phyloP scores from a whole-genome alignment of 2,329 filamentous ascomycete genomes.

The Pseudocercospora macadamiae region DNA sequence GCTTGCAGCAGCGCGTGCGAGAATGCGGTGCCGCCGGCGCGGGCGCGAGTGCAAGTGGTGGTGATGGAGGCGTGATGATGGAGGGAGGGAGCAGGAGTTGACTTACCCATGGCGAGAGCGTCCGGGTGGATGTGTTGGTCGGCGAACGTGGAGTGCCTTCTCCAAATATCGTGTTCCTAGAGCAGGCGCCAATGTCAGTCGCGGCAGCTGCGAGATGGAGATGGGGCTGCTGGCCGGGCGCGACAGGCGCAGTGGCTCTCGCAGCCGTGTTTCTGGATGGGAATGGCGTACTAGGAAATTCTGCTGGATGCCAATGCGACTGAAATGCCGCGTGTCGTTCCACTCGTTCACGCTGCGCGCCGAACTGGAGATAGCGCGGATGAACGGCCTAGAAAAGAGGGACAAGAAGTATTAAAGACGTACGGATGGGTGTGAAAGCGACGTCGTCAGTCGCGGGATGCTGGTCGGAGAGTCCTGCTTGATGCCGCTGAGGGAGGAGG shows the following conservation, averaged over 20 bases:
- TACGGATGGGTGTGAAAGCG: conserved; percentile 7
- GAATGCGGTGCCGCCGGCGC: conserved; percentile 20
- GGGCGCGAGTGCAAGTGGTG: conserved; percentile 22
- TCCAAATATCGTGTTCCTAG: conserved; percentile 25
- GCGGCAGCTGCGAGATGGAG: conserved; percentile 10
- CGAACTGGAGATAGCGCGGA: conserved; percentile 8
- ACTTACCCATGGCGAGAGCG: conserved; percentile 41
- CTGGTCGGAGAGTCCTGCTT: conserved; percentile 12
- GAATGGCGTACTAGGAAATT: conserved; percentile 22
- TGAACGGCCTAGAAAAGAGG: conserved; percentile 13
- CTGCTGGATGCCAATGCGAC: conserved; percentile 15
- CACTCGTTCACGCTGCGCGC: conserved; percentile 19
- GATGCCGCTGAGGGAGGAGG: conserved; percentile 13
- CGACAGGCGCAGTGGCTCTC: conserved; percentile 20
- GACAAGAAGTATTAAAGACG: conserved; percentile 24
- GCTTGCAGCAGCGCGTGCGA: conserved; percentile 14
- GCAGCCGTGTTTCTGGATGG: not conserved
- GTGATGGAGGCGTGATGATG: conserved; percentile 25
- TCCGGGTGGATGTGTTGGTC: conserved; percentile 28
- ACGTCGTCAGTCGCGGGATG: conserved; percentile 14
- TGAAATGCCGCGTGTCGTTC: conserved; percentile 30
- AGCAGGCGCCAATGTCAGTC: conserved; percentile 27
- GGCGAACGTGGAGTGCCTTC: conserved; percentile 32
- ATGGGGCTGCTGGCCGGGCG: not conserved
- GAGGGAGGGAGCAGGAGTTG: conserved; percentile 26